Base-by-base conservation (phyloP, 805 yeast species). In the Candida succiphila region DNA sequence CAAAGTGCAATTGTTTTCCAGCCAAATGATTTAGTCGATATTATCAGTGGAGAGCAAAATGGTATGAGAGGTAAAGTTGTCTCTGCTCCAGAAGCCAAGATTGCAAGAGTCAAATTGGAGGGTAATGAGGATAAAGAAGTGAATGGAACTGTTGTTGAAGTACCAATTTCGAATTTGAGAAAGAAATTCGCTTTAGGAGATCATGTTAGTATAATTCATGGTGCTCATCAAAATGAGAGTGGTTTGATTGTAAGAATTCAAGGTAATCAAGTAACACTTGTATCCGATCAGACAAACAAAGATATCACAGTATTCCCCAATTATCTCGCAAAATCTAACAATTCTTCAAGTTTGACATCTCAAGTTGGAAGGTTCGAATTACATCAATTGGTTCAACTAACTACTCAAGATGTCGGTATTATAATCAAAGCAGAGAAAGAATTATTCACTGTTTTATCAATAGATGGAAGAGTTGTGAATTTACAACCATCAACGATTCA, bases 271-370 rank as follows among this genome's bases (percentile, higher is more conserved):
- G 96, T 88, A 18, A 84, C 94, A 0, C 69, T 92, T 43, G 74
- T 92, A 44, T 80, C 94, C 31, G 96, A 92, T 52, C 87, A 87
- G 58, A 78, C 95, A 1, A 75, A 75, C 48, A 77, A 80, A 45
- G 97, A 92, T 55, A 73, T 92, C 27, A 81, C 94, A 14, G 96
- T 92, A 4, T 89, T 94, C 49, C 85, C 96, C 17, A 86, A 88
- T 49, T 89, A 85, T 51, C 63, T 92, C 52, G 79, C 87, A 38
- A 85, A 83, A 50, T 94, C 96, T 16, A 75, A 92, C n/a, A 96
- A 88, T 56, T 49, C 60, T 5, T 75, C 89, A 9, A 75, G 86
- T 2, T 73, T 77, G 24, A 67, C 82, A n/a, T 71, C 78, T 37
- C 72, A 77, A 37, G 65, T 75, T 21, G 87, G 88, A 41, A 75